phyloP scores from a whole-genome alignment of 2,329 filamentous ascomycete species.

The Apiospora saccharicola region DNA sequence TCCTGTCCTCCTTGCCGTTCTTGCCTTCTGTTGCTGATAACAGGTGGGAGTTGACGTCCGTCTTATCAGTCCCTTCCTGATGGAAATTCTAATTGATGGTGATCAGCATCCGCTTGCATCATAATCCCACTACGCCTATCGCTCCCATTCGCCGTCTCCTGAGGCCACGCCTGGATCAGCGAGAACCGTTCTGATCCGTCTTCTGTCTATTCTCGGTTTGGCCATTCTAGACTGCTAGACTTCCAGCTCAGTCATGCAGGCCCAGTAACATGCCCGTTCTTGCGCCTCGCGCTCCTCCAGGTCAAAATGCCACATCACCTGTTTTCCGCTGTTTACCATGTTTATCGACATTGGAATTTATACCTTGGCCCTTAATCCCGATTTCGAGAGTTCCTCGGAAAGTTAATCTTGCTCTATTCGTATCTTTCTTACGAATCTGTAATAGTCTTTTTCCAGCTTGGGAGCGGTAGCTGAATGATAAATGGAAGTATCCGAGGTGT shows the following conservation, averaged over 20 bases:
- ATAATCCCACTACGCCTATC: neutral
- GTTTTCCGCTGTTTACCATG: neutral
- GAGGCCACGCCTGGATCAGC: conserved; percentile 11
- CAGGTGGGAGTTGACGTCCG: neutral
- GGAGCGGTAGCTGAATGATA: neutral
- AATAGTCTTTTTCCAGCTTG: neutral
- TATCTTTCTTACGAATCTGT: neutral
- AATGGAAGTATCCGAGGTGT: neutral
- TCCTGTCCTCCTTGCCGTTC: neutral
- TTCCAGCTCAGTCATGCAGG: neutral
- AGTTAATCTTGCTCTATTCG: neutral
- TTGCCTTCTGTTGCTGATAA: neutral
- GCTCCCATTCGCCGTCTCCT: conserved; percentile 9
- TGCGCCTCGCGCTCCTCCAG: neutral
- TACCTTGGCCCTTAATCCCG: neutral
- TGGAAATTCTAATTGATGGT: neutral
- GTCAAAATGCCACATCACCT: neutral
- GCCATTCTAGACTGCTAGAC: conserved; percentile 9
- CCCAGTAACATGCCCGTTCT: neutral
- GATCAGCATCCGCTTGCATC: neutral
- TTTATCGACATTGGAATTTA: neutral
- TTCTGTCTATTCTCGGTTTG: neutral
- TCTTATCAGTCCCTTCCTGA: neutral
- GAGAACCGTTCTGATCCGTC: conserved; percentile 8
- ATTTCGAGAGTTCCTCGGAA: neutral